Conservation (phyloP, 2,329 filamentous ascomycete species). For the Ilyonectria sp. region DNA sequence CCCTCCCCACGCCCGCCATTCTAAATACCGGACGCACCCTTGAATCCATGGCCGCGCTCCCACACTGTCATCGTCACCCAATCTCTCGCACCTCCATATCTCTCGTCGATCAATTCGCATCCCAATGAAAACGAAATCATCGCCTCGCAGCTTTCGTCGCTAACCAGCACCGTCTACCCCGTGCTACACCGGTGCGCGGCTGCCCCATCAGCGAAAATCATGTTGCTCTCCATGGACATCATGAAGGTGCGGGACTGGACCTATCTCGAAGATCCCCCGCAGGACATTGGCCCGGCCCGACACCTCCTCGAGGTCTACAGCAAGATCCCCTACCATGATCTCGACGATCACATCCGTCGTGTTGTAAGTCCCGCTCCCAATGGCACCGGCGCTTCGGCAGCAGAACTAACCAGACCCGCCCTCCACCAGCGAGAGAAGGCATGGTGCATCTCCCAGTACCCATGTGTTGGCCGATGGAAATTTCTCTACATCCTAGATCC, state of each 20-base stretch:
- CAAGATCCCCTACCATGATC: constrained; percentile 52
- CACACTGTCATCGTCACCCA: constrained; percentile 19
- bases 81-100: constrained; percentile 24
- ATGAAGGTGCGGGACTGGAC: constrained; percentile 59
- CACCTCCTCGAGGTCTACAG: constrained; percentile 58
- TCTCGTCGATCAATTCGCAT: constrained; percentile 2
- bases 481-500: constrained; percentile 62
- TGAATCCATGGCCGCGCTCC: constrained; percentile 29
- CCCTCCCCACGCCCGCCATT: constrained; percentile 1
- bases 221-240: constrained; percentile 49
- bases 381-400: neutral
- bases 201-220: constrained; percentile 26
- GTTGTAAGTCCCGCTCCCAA: constrained; percentile 50
- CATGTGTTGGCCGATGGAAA: constrained; percentile 66
- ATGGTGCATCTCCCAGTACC: constrained; percentile 61
- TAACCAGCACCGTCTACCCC: constrained; percentile 15
- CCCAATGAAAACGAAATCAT: constrained; percentile 38
- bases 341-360: constrained; percentile 55
- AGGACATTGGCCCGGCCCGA: constrained; percentile 54
- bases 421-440: constrained; percentile 59
- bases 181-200: constrained; percentile 7
- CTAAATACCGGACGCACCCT: neutral
- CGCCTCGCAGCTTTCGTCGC: constrained; percentile 11
- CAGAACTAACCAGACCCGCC: constrained; percentile 21
- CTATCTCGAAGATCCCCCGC: constrained; percentile 55